These are phyloP conservation scores for Entomortierella parvispora DNA, from an alignment of 192 early-diverging fungal species.

Conservation along the genomic window DNA sequence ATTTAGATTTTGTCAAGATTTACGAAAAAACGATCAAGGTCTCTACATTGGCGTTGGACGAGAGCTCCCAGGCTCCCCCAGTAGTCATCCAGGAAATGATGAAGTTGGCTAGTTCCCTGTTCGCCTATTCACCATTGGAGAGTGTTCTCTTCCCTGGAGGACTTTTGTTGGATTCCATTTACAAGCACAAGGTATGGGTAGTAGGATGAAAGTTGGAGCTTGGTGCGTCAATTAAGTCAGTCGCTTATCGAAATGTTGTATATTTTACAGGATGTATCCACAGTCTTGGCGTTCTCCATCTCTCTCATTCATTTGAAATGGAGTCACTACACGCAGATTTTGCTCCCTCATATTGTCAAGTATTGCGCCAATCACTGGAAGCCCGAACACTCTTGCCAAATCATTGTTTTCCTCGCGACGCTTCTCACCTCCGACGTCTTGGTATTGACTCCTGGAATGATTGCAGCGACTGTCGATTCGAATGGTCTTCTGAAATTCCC, in stretches of 20 bases:
- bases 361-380: constrained; percentile 56
- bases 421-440: constrained; percentile 54
- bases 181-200: constrained; percentile 53
- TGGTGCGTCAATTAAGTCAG: background rate
- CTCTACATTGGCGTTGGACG: constrained; percentile 43
- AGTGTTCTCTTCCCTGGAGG: constrained; percentile 61
- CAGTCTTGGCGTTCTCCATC: constrained; percentile 75
- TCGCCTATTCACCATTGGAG: constrained; percentile 46
- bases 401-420: constrained; percentile 60
- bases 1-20: constrained; percentile 58
- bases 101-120: constrained; percentile 29
- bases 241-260: background rate
- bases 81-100: constrained; percentile 42
- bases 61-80: constrained; percentile 16
- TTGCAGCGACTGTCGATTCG: constrained; percentile 57
- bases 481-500: constrained; percentile 63
- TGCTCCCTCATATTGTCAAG: constrained; percentile 76
- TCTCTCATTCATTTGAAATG: constrained; percentile 71
- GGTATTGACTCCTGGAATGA: constrained; percentile 48
- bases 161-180: constrained; percentile 57
- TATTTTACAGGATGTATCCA: constrained; percentile 56
- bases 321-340: constrained; percentile 77
- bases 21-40: constrained; percentile 51
- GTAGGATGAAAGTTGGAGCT: background rate
- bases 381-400: constrained; percentile 38